Percentiles rank a stretch among this genome's conserved stretches.
Conservation (phyloP, 2,329 filamentous ascomycete species). For the Camillea tinctor region DNA sequence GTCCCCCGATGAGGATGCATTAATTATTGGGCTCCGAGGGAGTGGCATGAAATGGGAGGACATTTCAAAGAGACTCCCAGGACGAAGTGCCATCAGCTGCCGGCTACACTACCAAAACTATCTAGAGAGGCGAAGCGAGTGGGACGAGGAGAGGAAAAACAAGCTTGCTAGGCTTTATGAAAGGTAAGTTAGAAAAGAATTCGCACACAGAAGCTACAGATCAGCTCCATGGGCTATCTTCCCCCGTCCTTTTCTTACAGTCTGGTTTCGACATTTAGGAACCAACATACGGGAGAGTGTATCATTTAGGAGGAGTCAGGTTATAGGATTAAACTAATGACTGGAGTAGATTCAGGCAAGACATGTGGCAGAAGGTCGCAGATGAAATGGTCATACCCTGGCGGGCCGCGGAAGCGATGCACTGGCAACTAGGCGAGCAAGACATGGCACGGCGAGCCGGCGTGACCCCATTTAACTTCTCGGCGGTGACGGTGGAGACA, state of each 20-base stretch:
- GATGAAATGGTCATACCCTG: slow-evolving; percentile 94
- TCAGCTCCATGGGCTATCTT: not conserved
- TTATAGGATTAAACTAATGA: slow-evolving; percentile 25
- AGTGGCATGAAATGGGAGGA: slow-evolving; percentile 99
- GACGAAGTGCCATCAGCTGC: slow-evolving; percentile 90
- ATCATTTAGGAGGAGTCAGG: not conserved
- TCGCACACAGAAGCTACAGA: not conserved
- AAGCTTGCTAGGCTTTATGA: slow-evolving; percentile 93
- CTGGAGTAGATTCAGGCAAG: slow-evolving; percentile 77
- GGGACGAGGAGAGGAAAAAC: slow-evolving; percentile 97
- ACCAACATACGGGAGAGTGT: not conserved
- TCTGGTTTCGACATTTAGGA: not conserved
- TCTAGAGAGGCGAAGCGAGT: slow-evolving; percentile 85
- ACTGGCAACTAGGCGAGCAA: slow-evolving; percentile 90
- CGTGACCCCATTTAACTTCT: slow-evolving; percentile 78
- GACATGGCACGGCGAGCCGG: slow-evolving; percentile 94
- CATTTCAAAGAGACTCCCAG: slow-evolving; percentile 86
- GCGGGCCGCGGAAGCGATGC: slow-evolving; percentile 95
- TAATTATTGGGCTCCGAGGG: slow-evolving; percentile 88
- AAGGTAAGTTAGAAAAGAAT: slow-evolving; percentile 60
- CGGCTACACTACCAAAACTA: slow-evolving; percentile 97
- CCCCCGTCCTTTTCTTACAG: not conserved
- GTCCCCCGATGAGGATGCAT: slow-evolving; percentile 88
- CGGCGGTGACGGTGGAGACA: slow-evolving; percentile 51
- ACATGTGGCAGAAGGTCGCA: slow-evolving; percentile 96